Percentiles rank a stretch among this genome's conserved stretches.
Conservation (phyloP, 2,329 filamentous ascomycete genomes). For the Teratosphaeriaceae sp. region DNA sequence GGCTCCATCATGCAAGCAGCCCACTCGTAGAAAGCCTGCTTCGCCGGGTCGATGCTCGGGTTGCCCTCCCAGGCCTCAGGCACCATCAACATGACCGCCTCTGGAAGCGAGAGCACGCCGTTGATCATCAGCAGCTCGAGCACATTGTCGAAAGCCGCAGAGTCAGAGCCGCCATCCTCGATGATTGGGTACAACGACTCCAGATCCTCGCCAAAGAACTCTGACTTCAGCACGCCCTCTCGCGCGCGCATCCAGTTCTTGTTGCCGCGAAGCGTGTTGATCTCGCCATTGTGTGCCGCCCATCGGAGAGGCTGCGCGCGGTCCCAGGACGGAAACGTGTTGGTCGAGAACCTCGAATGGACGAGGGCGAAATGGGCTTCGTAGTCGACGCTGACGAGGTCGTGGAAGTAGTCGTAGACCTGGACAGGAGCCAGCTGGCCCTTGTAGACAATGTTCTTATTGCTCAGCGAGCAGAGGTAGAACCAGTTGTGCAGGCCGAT, state of each 20-base stretch:
- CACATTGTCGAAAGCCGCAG: conserved; percentile 95
- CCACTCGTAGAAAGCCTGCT: conserved; percentile 98
- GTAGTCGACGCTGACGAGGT: conserved; percentile 93
- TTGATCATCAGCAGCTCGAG: conserved; percentile 92
- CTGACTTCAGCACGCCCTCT: conserved; percentile 89
- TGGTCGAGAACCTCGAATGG: conserved; percentile 95
- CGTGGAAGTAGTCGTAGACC: conserved; percentile 97
- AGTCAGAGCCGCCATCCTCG: conserved; percentile 94
- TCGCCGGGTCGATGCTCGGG: conserved; percentile 82
- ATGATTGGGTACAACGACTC: conserved; percentile 89
- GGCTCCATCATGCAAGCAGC: conserved; percentile 98
- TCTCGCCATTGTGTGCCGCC: conserved; percentile 98
- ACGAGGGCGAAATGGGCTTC: conserved; percentile 95
- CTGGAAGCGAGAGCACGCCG: conserved; percentile 86
- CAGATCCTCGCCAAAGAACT: conserved; percentile 86
- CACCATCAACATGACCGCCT: conserved; percentile 98
- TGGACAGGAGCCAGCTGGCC: conserved; percentile 89
- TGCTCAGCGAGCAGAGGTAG: conserved; percentile 92
- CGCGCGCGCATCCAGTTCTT: conserved; percentile 99
- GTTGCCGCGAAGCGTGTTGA: conserved; percentile 94
- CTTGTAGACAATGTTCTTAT: conserved; percentile 99
- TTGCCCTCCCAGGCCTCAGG: conserved; percentile 98
- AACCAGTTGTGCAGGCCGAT: conserved; percentile 98
- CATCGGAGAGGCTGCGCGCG: conserved; percentile 92
- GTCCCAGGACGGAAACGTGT: conserved; percentile 98